Evolutionary conservation across 225 moss, liverwort and hornwort species (phyloP).

Genomic region (Asterella californica): DNA sequence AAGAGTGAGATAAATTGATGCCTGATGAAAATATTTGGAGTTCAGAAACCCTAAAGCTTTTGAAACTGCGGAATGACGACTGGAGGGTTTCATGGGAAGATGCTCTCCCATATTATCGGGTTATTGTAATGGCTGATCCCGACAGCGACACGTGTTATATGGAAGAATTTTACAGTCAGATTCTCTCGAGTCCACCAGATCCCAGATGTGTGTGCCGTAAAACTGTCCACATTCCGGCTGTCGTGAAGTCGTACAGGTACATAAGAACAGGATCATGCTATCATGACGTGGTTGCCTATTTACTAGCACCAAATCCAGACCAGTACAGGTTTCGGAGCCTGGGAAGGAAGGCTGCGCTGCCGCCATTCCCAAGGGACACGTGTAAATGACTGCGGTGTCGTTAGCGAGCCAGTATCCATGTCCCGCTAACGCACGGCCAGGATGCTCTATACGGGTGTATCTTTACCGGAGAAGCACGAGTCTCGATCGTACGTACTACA

Average conservation of each 20-base stretch:
- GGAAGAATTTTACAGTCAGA: conserved; percentile 14
- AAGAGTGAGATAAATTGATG: too few relatives aligned
- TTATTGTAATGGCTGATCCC: neutral
- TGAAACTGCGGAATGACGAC: too few relatives aligned
- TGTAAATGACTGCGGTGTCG: conserved; percentile 7
- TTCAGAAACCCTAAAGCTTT: too few relatives aligned
- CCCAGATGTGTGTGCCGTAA: neutral
- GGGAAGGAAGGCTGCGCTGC: conserved; percentile 11
- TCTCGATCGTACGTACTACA: neutral
- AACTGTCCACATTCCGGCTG: conserved; percentile 11
- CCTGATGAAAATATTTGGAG: too few relatives aligned
- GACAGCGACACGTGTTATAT: conserved; percentile 15
- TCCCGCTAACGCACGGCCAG: neutral
- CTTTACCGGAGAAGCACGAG: neutral
- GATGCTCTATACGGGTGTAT: too few relatives aligned
- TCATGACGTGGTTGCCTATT: conserved; percentile 13
- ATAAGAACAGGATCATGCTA: neutral
- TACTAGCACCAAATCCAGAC: conserved; percentile 6
- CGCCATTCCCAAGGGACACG: conserved; percentile 15
- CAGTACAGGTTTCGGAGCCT: neutral
- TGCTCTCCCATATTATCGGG: neutral
- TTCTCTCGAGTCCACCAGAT: conserved; percentile 8
- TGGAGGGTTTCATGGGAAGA: neutral
- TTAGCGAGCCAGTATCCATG: neutral
- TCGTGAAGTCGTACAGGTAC: neutral